A percentile compares a stretch with the other conserved stretches of the same genome.
Evolutionary conservation across 1,139 yeast species (phyloP).

Genomic region (Geotrichum bryndzae): DNA sequence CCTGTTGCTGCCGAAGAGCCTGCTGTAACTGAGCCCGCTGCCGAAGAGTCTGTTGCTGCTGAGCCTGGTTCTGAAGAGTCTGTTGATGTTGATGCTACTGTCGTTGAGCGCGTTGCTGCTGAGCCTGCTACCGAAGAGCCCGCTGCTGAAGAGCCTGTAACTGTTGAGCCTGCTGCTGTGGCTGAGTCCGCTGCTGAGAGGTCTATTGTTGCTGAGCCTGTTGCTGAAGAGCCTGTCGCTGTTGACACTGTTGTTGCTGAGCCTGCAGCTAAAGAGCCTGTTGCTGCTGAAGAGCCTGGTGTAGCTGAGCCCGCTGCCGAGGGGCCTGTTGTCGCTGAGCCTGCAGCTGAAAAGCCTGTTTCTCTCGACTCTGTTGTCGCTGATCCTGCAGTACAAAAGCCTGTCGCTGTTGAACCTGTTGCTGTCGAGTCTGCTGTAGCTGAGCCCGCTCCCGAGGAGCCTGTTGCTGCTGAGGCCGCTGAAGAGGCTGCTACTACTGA

Average conservation of each 20-base stretch:
- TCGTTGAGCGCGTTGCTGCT: too few relatives aligned
- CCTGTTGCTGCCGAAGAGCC: not conserved
- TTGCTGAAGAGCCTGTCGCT: not conserved
- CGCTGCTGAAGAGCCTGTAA: too few relatives aligned
- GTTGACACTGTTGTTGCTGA: slow-evolving; percentile 6
- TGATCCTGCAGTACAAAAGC: not conserved
- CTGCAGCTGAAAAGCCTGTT: not conserved
- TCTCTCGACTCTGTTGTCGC: not conserved
- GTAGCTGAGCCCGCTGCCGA: not conserved
- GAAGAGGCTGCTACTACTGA: too few relatives aligned
- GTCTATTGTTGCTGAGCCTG: not conserved
- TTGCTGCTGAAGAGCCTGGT: not conserved
- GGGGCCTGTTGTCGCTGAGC: not conserved
- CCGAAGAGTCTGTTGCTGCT: not conserved
- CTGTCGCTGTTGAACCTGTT: not conserved
- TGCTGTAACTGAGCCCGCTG: not conserved
- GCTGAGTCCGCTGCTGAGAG: too few relatives aligned
- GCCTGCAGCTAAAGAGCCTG: slow-evolving; percentile 1
- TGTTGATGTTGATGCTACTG: too few relatives aligned
- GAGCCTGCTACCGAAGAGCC: too few relatives aligned
- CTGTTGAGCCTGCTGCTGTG: too few relatives aligned
- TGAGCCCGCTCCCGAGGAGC: too few relatives aligned
- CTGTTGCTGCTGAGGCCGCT: too few relatives aligned
- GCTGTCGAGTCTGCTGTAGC: too few relatives aligned
- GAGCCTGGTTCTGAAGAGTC: too few relatives aligned